These are phyloP conservation scores for Cucumis melo DNA, from an alignment of 306 rosid genomes.

Conservation along the genomic window DNA sequence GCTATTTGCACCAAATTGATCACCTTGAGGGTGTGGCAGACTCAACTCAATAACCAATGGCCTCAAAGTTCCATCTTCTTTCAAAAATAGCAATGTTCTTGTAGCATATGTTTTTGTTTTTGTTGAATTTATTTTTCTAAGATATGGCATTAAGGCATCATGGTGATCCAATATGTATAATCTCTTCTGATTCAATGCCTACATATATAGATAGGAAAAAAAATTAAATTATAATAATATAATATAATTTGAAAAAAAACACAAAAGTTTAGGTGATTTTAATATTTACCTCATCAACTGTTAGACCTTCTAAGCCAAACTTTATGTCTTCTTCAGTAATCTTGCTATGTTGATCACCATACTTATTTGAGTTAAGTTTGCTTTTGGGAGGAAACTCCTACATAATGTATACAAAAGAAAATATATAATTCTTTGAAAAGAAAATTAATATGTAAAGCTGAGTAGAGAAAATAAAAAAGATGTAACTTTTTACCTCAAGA, in stretches of 20 bases:
- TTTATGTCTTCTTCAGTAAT: conserved; percentile 35
- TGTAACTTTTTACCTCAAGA: conserved; percentile 26
- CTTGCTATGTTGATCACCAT: conserved; percentile 57
- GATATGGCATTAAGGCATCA: conserved; percentile 54
- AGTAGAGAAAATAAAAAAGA: too few relatives aligned
- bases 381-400: conserved; percentile 70
- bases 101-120: conserved; percentile 42
- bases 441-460: background rate
- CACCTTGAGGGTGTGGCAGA: conserved; percentile 46
- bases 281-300: conserved; percentile 33
- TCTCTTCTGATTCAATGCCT: conserved; percentile 46
- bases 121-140: conserved; percentile 50
- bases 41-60: conserved; percentile 75
- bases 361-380: conserved; percentile 34
- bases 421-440: too few relatives aligned
- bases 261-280: too few relatives aligned
- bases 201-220: too few relatives aligned
- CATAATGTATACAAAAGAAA: background rate
- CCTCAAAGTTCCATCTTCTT: conserved; percentile 54
- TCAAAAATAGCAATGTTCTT: conserved; percentile 56
- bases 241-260: too few relatives aligned
- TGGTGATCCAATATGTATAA: conserved; percentile 66
- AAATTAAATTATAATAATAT: background rate
- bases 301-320: conserved; percentile 37
- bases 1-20: conserved; percentile 41